Evolutionary conservation across 257 asterid species (phyloP), one percentile per base, ranked within the genome.

Genomic region (Coffea canephora): DNA sequence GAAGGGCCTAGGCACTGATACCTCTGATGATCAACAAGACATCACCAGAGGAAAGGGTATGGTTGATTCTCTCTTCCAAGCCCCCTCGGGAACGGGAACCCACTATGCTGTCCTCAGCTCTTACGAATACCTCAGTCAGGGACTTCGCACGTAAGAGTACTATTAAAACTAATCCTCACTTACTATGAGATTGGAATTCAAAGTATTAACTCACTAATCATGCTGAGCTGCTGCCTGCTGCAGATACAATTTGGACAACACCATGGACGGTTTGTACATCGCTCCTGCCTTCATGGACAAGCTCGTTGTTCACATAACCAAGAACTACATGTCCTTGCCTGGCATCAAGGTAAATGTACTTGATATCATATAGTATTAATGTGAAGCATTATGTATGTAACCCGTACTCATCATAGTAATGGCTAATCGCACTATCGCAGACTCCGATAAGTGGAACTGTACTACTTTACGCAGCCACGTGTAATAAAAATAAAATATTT

Each of bases 271-370:
- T 74, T 81, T 73, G 54, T 93, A 91, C 85, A 93, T 93, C 65
- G 97, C 98, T 62, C 98, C 98, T 15, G 97, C 96, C 8, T 93
- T 93, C 92, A 91, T 90, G 97, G 98, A 93, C 92, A 93, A 93
- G 88, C 96, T 93, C 50, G 79, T 93, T 57, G 90, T 91, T 41
- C 98, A 93, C 86, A 69, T 91, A 62, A 11, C 85, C 83, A 93
- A 93, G 91, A 91, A 93, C 91, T 91, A 86, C 90, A 82, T 93
- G 94, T 84, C 14, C 62, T 83, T 93, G 88, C 97, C 98, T 21
- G 91, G 87, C 90, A 89, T 93, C 78, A 93, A 93, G 97, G 97
- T 93, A n/a, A 4, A 21, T 7, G 43, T 50, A 48, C 25, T 59
- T 21, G n/a, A 61, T 57, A 7, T 11, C 13, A 48, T 8, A 14